Evolutionary conservation across 2,329 filamentous ascomycete species (phyloP), one percentile per base, ranked within the genome.

Genomic region (Colletotrichum horii): DNA sequence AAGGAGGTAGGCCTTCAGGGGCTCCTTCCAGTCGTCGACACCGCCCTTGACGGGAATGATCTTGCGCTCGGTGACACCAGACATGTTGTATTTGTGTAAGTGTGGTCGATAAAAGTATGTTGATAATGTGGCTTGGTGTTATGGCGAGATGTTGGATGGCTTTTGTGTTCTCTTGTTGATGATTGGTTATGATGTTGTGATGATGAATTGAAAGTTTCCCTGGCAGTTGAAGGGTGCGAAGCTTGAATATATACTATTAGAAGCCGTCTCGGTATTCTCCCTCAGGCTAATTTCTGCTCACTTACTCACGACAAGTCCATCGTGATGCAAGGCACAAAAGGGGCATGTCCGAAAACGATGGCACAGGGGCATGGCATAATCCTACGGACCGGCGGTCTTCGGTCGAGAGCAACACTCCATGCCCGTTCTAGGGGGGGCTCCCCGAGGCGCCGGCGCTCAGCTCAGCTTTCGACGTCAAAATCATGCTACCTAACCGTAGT

Each of bases 21-120:
- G 70, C 58, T 64, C 62, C 56, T 69, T 74, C 73, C 73, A 75
- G 16, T 74, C 73, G 4, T 75, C 73, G n/a, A 67, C 61, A n/a
- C 62, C 52, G 30, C 73, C 73, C 12, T 34, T 67, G 12, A 75
- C 70, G 15, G 73, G 64, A 30, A 75, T 62, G 34, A 75, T 73
- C 73, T 74, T 73, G 32, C 70, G 73, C 56, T 72, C 43, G 16
- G 73, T 74, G 32, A 75, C 43, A 11, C 68, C 67, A 75, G 52
- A 66, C 72, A 75, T 75, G 11, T 36, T 71, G 43, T 15, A 3
- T 32, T n/a, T 58, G 48, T 52, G 11, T 56, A 24, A 11, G 16
- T 58, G 55, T 55, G 15, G 4, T 55, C n/a, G 15, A 48, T 48
- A 9, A 30, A 24, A 36, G n/a, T 9, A 7, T 36, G 24, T 8